Evolutionary conservation across 192 early-diverging fungal species (phyloP).

Genomic region (Linnemannia elongata): DNA sequence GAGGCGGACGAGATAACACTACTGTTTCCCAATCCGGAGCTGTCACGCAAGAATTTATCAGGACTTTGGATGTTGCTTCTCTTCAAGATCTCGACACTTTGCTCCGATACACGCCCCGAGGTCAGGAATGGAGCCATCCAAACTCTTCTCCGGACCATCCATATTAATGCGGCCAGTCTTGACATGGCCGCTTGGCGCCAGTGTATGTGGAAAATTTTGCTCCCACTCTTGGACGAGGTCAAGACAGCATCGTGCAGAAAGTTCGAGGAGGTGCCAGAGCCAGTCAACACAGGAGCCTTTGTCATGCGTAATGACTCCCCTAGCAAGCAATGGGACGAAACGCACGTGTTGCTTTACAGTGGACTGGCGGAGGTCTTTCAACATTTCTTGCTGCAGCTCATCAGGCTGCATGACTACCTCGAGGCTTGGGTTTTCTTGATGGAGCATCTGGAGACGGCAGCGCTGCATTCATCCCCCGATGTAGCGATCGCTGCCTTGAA

Average conservation of each 20-base stretch:
- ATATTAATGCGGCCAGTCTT: conserved; percentile 86
- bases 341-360: conserved; percentile 79
- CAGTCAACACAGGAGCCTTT: conserved; percentile 22
- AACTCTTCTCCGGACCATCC: conserved; percentile 93
- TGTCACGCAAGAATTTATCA: conserved; percentile 59
- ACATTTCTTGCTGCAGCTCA: conserved; percentile 74
- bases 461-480: conserved; percentile 77
- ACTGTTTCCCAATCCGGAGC: conserved; percentile 53
- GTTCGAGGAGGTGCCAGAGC: conserved; percentile 56
- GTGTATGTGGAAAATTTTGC: conserved; percentile 88
- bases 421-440: conserved; percentile 77
- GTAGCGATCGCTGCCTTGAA: conserved; percentile 84
- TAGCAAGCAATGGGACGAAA: conserved; percentile 92
- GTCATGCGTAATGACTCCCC: conserved; percentile 59
- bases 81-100: conserved; percentile 83
- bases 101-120: conserved; percentile 88
- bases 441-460: conserved; percentile 79
- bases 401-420: conserved; percentile 74
- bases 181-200: conserved; percentile 83
- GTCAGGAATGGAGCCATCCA: conserved; percentile 96
- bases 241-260: conserved; percentile 66
- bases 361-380: conserved; percentile 79
- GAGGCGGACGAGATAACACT: conserved; percentile 52
- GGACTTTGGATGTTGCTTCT: conserved; percentile 94
- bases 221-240: conserved; percentile 83